A percentile compares a stretch with the other conserved stretches of the same genome.
phyloP scores from a whole-genome alignment of 805 yeast species.

The Schizosaccharomyces lindneri region DNA sequence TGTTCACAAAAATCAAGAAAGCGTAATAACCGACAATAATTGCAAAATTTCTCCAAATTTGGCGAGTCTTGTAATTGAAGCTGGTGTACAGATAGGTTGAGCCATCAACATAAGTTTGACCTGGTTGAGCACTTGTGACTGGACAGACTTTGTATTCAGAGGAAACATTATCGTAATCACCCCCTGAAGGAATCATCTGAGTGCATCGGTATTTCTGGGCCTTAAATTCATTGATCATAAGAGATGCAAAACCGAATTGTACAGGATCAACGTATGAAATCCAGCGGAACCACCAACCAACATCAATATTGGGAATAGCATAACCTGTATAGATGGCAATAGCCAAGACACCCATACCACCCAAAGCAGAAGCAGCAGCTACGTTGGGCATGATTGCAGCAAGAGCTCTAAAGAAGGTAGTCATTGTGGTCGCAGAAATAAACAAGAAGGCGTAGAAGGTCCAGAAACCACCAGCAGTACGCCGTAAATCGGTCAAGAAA shows the following conservation, averaged over 20 bases:
- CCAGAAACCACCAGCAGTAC: conserved; percentile 32
- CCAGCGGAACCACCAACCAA: conserved; percentile 58
- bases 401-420: conserved; percentile 23
- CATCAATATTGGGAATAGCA: conserved; percentile 26
- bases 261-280: conserved; percentile 33
- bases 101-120: conserved; percentile 30
- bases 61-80: conserved; percentile 27
- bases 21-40: conserved; percentile 28
- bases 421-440: conserved; percentile 27
- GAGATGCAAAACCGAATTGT: conserved; percentile 33
- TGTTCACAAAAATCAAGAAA: conserved; percentile 14
- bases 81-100: conserved; percentile 26
- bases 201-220: conserved; percentile 30
- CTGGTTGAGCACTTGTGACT: conserved; percentile 34
- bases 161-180: conserved; percentile 21
- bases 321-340: conserved; percentile 24
- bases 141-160: conserved; percentile 26
- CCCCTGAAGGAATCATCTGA: conserved; percentile 32
- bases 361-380: conserved; percentile 22
- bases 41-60: conserved; percentile 67
- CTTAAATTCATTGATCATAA: conserved; percentile 42
- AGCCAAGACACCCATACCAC: conserved; percentile 18
- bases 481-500: conserved; percentile 29
- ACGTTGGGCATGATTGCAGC: conserved; percentile 14
- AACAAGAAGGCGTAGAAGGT: conserved; percentile 21